Conservation (phyloP, 2,329 filamentous ascomycete genomes). For the Daldinia eschscholtzii region DNA sequence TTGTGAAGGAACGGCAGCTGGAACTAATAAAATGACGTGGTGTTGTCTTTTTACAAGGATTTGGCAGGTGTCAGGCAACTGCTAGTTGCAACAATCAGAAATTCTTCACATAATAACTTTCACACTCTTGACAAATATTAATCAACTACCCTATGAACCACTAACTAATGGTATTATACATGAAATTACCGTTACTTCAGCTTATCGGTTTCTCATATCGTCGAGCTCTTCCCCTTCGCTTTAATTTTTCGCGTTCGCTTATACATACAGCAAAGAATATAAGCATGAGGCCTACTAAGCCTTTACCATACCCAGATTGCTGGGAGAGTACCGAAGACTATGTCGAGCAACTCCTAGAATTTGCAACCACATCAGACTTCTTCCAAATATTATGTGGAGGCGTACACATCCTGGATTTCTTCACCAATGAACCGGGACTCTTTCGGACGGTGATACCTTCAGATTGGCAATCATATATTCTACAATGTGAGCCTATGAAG, state of each 20-base stretch:
- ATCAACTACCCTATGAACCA: not conserved
- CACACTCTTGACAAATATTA: not conserved
- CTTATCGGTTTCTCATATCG: not conserved
- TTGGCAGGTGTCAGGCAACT: constrained; percentile 30
- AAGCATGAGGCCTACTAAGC: constrained; percentile 63
- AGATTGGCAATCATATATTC: constrained; percentile 86
- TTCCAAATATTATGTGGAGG: constrained; percentile 94
- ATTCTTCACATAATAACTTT: constrained; percentile 4
- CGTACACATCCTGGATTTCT: constrained; percentile 97
- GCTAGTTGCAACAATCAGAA: constrained; percentile 8
- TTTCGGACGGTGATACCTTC: constrained; percentile 81
- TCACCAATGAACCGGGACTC: constrained; percentile 85
- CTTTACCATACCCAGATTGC: constrained; percentile 76
- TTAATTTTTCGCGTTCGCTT: constrained; percentile 23
- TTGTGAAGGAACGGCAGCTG: constrained; percentile 23
- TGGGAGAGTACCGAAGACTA: constrained; percentile 82
- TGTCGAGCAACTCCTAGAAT: constrained; percentile 80
- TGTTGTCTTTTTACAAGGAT: constrained; percentile 15
- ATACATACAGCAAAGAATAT: constrained; percentile 9
- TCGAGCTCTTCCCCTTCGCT: not conserved
- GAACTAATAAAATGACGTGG: constrained; percentile 37
- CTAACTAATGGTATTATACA: not conserved
- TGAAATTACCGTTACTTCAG: not conserved
- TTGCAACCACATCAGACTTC: constrained; percentile 78
- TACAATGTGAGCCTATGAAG: constrained; percentile 76